Evolutionary conservation across 2,329 filamentous ascomycete genomes (phyloP), one percentile per base, ranked within the genome.

Genomic region (Ophiostoma australiae): DNA sequence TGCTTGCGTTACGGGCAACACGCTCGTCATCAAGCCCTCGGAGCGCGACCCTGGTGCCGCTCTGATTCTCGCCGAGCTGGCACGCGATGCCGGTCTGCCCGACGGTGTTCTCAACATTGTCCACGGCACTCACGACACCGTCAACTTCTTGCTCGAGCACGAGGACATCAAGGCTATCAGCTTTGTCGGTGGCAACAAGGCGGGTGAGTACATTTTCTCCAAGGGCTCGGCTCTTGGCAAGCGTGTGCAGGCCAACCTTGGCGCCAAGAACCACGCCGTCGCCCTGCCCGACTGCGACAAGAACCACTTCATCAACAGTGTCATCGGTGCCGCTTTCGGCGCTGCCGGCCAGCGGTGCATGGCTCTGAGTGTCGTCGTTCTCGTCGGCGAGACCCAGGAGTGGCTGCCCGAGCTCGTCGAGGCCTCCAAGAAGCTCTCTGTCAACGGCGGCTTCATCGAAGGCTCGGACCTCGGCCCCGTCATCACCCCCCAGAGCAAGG

Each of bases 161-260:
- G 91, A 92, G 33, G 85, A 87, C 74, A 93, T 95, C 84, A 94
- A 94, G 85, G 92, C 92, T 72, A 86, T 95, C 77, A 91, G 88
- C 81, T 95, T 95, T 76, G 92, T 95, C 55, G 92, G 92, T 74
- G 89, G 90, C 81, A 95, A 95, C 84, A 92, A 92, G 84, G 92
- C 92, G 8, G 92, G 92, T 77, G 91, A 94, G 82, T 95, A 95
- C 83, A 95, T 95, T 80, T 95, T 89, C 81, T 81, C 84, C 71
- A 87, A 91, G 71, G 92, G 88, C 44, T 92, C 91, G 1, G 91
- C 91, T 77, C 92, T 94, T 77, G 92, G 92, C 77, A 95, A 95
- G 86, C 90, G 92, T 77, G 91, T 94, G 39, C 92, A 95, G 82
- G 92, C 92, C 79, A 95, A 95, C 81, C 82, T 95, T 73, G 92